Evolutionary conservation across 768 basidiomycete genomes (phyloP), one percentile per base, ranked within the genome.

Genomic region (Suillus clintonianus): DNA sequence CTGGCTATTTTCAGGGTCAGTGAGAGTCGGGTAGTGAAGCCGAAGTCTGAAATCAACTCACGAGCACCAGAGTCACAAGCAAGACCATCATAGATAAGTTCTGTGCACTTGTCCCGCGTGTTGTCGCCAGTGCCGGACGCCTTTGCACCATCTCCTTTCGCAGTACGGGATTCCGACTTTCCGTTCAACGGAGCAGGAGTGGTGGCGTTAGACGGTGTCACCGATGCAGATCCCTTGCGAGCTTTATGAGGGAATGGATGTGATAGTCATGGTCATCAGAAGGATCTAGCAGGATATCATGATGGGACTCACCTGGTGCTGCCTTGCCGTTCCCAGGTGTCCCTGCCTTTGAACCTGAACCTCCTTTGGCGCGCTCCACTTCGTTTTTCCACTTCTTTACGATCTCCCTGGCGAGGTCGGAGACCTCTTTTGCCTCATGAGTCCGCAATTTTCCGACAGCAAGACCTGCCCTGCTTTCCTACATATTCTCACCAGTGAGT

Each of bases 401-500:
- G 51, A 96, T 81, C 67, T 94, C 94, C 76, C 96, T 97, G 19
- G 95, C 93, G 7, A 92, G 79, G 67, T 93, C 91, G 9, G 92
- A 75, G 10, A 97, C 88, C 13, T 88, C 83, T 70, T 90, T 92
- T 14, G 84, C 79, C 1, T 84, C 79, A 75, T 95, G 90, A 36
- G 83, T 82, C 54, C 95, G 86, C 19, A 96, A 83, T 79, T 96
- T 96, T 59, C 94, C 94, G 3, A 97, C 94, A 0, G 94, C 91
- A n/a, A 97, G 79, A 56, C 95, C 95, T 4, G 89, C 91, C 76
- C 91, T 95, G 76, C 93, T 95, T 78, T 96, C 94, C 95, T 96
- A 70, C 34, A 58, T 32, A 45, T 60, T 63, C 17, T 5, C 36
- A 30, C 19, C 11, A 8, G 42, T 54, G 27, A 51, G 55, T 50